A percentile compares a stretch with the other conserved stretches of the same genome.
phyloP scores from a whole-genome alignment of 306 rosid genomes.

The Malus domestica region DNA sequence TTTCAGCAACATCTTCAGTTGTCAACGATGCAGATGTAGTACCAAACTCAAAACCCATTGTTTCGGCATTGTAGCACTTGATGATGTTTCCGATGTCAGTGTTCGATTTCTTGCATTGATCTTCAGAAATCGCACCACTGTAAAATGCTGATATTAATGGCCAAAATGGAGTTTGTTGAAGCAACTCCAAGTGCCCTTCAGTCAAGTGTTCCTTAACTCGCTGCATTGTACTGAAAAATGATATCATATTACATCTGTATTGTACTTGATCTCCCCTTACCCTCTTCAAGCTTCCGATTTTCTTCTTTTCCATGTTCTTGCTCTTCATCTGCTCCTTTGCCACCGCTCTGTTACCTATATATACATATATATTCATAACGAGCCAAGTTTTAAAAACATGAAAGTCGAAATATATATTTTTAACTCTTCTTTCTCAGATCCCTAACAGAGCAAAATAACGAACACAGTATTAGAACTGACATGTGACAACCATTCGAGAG shows the following conservation, averaged over 20 bases:
- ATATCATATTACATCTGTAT: background rate
- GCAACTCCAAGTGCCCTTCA: background rate
- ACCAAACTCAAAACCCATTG: background rate
- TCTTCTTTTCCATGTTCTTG: background rate
- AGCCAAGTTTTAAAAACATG: background rate
- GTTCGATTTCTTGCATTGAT: background rate
- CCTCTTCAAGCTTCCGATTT: background rate
- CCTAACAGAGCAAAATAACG: too few species aligned
- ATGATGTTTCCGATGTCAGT: background rate
- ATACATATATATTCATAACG: background rate
- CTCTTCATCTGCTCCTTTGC: background rate
- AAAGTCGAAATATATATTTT: too few species aligned
- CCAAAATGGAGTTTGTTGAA: background rate
- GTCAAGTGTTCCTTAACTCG: background rate
- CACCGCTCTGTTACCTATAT: background rate
- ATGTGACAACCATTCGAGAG: too few species aligned
- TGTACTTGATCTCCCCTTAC: background rate
- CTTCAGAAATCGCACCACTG: background rate
- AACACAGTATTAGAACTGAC: too few species aligned
- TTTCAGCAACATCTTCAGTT: background rate
- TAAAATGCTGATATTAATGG: conserved; percentile 2
- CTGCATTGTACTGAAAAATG: background rate
- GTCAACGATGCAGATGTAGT: background rate
- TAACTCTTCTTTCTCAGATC: too few species aligned
- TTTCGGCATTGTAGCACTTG: background rate